Evolutionary conservation across 176 grass and related monocot species (phyloP), one percentile per base, ranked within the genome.

Genomic region (Musa schizocarpa): DNA sequence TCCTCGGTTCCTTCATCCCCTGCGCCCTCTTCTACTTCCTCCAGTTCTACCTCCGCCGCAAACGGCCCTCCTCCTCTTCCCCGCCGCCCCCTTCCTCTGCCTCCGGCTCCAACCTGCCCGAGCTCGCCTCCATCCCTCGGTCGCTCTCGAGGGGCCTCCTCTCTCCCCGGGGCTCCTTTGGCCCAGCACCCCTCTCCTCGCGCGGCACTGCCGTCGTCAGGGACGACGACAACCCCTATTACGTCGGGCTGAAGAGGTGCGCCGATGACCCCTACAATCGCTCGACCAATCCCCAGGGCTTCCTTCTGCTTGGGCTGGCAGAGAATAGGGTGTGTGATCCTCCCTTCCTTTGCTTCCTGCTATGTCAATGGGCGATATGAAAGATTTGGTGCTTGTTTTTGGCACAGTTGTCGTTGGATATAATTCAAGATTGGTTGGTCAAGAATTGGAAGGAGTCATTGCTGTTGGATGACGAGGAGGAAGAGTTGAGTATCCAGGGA

Each of bases 1-100:
- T 97, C 20, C 86, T 97, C 48, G 94, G 94, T 67, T 97, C 94
- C 52, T 82, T 97, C 77, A 85, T 97, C 86, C 94, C 94, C 63
- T 97, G 94, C 80, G 94, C 94, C 1, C 94, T 97, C 83, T 93
- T 97, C 90, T 97, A 97, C 88, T 87, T 97, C 81, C 82, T 97
- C 77, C 94, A 97, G 82, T 84, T 97, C 75, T 97, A 97, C 83
- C 85, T 97, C 83, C 92, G 92, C 69, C 93, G 88, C 87, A 84
- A 93, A 53, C 87, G 89, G 8, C 83, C 89, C 1, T 43, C 76
- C 76, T 66, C 56, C 63, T 43, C 34, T 4, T 5, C 34, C 3
- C 34, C 34, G 34, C 34, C 34, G 34, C 34, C 34, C 34, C 34
- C 4, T 43, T 43, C 34, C 34, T 43, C 34, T 43, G 34, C 34